Evolutionary conservation across 2,329 filamentous ascomycete genomes (phyloP).

Genomic region (Ophiocordyceps camponoti-leonardi): DNA sequence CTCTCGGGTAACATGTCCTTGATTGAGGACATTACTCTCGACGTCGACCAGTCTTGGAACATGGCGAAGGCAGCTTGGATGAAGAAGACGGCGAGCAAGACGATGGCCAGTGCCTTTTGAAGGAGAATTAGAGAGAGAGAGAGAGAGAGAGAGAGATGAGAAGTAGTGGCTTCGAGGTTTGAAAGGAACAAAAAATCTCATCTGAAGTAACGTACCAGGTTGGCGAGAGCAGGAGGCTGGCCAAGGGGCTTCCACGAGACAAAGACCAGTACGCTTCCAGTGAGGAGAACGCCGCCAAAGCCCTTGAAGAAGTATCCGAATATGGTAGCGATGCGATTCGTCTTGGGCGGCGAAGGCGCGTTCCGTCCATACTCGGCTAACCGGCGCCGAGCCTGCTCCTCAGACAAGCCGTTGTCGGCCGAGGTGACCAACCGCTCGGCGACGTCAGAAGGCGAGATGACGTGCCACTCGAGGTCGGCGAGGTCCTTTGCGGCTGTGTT

Average conservation of each 20-base stretch:
- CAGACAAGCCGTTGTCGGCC: conserved; percentile 38
- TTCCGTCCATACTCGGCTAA: conserved; percentile 48
- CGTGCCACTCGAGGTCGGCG: conserved; percentile 52
- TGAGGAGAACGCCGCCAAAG: conserved; percentile 54
- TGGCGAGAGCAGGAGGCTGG: conserved; percentile 50
- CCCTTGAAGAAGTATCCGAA: conserved; percentile 62
- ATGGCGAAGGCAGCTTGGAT: conserved; percentile 54
- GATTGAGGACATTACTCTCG: conserved; percentile 62
- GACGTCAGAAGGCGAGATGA: conserved; percentile 37
- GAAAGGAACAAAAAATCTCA: too few relatives aligned
- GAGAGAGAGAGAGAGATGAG: not conserved
- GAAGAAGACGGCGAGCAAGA: conserved; percentile 51
- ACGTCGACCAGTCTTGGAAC: conserved; percentile 62
- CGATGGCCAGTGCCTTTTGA: conserved; percentile 49
- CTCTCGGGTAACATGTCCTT: conserved; percentile 64
- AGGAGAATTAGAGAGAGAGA: too few relatives aligned
- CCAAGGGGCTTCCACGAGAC: conserved; percentile 63
- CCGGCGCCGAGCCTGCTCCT: conserved; percentile 35
- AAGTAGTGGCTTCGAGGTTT: too few relatives aligned
- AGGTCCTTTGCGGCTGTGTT: conserved; percentile 34
- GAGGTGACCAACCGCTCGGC: conserved; percentile 40
- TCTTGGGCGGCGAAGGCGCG: conserved; percentile 46
- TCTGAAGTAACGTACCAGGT: too few relatives aligned
- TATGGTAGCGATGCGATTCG: conserved; percentile 37
- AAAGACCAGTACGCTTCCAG: conserved; percentile 56